These are phyloP conservation scores for Suillus subaureus DNA, from an alignment of 768 basidiomycete genomes.

Conservation along the genomic window DNA sequence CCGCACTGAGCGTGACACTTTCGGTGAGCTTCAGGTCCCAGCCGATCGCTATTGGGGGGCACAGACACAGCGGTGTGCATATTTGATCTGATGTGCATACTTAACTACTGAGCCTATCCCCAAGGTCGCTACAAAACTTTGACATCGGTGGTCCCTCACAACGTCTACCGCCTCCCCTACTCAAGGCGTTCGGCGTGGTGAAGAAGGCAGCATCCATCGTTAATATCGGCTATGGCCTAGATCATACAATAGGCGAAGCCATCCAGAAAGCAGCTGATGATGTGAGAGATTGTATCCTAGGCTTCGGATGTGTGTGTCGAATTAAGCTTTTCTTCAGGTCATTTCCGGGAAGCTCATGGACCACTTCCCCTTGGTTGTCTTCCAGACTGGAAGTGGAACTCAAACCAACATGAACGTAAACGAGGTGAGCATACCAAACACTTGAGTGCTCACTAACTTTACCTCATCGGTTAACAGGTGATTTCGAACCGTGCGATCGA, in stretches of 20 bases:
- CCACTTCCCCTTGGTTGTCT: slow-evolving; percentile 97
- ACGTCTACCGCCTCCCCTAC: slow-evolving; percentile 88
- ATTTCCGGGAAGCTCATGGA: slow-evolving; percentile 93
- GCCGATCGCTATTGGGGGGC: slow-evolving; percentile 95
- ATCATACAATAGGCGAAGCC: slow-evolving; percentile 82
- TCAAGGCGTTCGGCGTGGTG: slow-evolving; percentile 96
- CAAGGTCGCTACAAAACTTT: slow-evolving; percentile 92
- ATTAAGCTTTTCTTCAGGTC: slow-evolving; percentile 54
- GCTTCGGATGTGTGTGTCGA: not conserved
- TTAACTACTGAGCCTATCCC: slow-evolving; percentile 13
- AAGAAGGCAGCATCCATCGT: slow-evolving; percentile 96
- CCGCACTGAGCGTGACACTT: slow-evolving; percentile 90
- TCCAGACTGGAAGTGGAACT: slow-evolving; percentile 99
- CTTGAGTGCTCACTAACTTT: not conserved
- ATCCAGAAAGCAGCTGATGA: slow-evolving; percentile 96
- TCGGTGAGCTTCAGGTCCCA: slow-evolving; percentile 91
- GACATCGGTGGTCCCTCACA: slow-evolving; percentile 98
- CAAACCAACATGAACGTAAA: slow-evolving; percentile 99
- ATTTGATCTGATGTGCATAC: not conserved
- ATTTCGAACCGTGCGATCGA: slow-evolving; percentile 99
- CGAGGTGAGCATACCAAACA: slow-evolving; percentile 55
- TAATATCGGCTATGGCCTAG: slow-evolving; percentile 88
- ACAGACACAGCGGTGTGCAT: slow-evolving; percentile 85
- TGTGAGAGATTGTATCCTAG: slow-evolving; percentile 42
- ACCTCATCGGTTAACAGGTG: slow-evolving; percentile 52